Evolutionary conservation across 352 stramenopile genomes (phyloP).

Genomic region (Thalassiosira oceanica): DNA sequence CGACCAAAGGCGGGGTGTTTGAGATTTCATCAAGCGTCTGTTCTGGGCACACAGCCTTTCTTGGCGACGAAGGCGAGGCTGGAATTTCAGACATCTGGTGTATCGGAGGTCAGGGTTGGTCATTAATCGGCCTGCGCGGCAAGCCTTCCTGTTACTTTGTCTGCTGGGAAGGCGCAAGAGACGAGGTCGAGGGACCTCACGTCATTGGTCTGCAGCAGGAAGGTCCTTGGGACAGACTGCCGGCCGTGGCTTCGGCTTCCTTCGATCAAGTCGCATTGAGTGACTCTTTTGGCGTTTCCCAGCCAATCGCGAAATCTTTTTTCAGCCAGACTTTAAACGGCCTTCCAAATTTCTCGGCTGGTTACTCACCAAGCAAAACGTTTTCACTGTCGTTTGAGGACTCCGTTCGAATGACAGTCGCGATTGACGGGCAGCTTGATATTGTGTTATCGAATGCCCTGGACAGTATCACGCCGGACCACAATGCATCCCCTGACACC

Average conservation of each 20-base stretch:
- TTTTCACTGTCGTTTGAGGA: slow-evolving; percentile 37
- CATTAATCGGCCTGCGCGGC: slow-evolving; percentile 46
- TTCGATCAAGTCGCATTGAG: slow-evolving; percentile 4
- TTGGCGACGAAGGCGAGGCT: neutral
- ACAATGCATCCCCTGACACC: slow-evolving; percentile 8
- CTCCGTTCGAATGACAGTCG: slow-evolving; percentile 34
- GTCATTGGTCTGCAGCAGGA: slow-evolving; percentile 36
- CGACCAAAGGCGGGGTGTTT: too few relatives aligned
- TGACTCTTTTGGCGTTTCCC: slow-evolving; percentile 10
- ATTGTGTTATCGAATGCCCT: slow-evolving; percentile 51
- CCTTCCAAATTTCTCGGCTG: slow-evolving; percentile 11
- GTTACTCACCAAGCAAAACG: slow-evolving; percentile 7
- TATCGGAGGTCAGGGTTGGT: slow-evolving; percentile 68
- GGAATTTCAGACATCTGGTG: slow-evolving; percentile 21
- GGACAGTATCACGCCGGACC: slow-evolving; percentile 51
- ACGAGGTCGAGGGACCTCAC: slow-evolving; percentile 40
- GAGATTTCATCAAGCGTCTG: too few relatives aligned
- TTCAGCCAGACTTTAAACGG: slow-evolving; percentile 14
- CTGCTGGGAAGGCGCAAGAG: slow-evolving; percentile 72
- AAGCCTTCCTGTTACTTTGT: slow-evolving; percentile 54
- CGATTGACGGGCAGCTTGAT: slow-evolving; percentile 49
- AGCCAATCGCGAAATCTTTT: too few relatives aligned
- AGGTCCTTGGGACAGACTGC: slow-evolving; percentile 23
- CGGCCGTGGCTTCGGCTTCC: slow-evolving; percentile 23
- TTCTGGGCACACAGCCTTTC: too few relatives aligned